Base-by-base conservation (phyloP, 108 stramenopile species). In the Bacterosira constricta region DNA sequence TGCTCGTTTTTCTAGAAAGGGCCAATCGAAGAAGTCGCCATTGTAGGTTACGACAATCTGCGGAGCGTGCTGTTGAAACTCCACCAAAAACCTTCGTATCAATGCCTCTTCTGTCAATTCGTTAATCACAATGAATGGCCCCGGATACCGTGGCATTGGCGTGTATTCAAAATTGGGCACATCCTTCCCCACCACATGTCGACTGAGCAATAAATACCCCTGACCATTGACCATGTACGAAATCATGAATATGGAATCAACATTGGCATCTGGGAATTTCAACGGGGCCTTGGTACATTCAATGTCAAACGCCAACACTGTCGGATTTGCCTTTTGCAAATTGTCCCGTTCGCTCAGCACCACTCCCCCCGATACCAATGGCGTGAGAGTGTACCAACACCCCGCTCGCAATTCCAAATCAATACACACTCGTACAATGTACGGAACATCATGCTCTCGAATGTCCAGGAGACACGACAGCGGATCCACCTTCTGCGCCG, bases 1-100 rank as follows among this genome's bases (percentile, higher is more conserved):
- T 7, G 95, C 91, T 35, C 99, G 74, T 30, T 60, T 73, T 49
- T 97, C 94, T 31, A 99, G 62, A 81, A 96, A 99, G 0, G 99
- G 99, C 97, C 97, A 99, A 79, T 99, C 99, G 81, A 99, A 99
- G 63, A 83, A 97, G 83, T 99, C 99, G n/a, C 99, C 99, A 87
- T 99, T 99, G 73, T 98, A 99, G 15, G 99, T 99, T 34, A 98
- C 97, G 45, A 97, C 95, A 75, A 99, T 91, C 83, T 99, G 98
- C 17, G 99, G 99, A 34, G 71, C 66, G 26, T 86, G 55, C 65
- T 80, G 83, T 42, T 86, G 86, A 60, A 90, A 91, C 69, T 98
- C 97, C 15, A 53, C 36, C 56, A 99, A 83, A 73, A 99, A 99
- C 44, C 91, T 75, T 20, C 81, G 77, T 20, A 99, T 75, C 36